phyloP scores from a whole-genome alignment of 139 green algal species.

The Picochlorum sp. region DNA sequence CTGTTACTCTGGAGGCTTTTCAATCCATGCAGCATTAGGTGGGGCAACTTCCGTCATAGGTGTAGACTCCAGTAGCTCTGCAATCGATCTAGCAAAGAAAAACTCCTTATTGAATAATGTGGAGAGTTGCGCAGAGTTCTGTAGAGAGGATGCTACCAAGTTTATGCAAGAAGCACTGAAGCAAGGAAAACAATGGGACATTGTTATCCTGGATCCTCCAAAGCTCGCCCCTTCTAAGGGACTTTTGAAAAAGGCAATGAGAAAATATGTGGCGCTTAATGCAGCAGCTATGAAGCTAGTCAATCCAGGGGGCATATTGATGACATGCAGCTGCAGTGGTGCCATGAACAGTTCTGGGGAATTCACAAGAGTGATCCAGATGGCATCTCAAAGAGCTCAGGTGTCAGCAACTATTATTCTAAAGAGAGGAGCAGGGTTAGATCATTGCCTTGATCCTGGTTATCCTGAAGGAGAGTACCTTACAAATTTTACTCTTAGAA shows the following conservation, averaged over 20 bases:
- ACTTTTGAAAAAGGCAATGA: conserved; percentile 19
- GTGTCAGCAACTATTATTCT: conserved; percentile 48
- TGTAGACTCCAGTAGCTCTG: conserved; percentile 57
- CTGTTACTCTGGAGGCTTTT: conserved; percentile 74
- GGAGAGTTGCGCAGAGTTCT: conserved; percentile 28
- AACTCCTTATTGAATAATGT: conserved; percentile 75
- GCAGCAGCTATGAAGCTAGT: conserved; percentile 48
- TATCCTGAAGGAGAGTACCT: conserved; percentile 82
- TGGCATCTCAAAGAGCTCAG: conserved; percentile 15
- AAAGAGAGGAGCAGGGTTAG: conserved; percentile 41
- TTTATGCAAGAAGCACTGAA: conserved; percentile 45
- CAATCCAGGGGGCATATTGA: conserved; percentile 68
- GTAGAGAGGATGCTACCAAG: conserved; percentile 41
- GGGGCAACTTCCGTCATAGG: conserved; percentile 31
- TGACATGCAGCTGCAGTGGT: conserved; percentile 87
- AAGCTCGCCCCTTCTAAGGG: conserved; percentile 81
- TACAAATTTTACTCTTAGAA: conserved; percentile 50
- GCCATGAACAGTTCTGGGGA: conserved; percentile 60
- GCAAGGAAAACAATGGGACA: conserved; percentile 45
- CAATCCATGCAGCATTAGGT: conserved; percentile 32
- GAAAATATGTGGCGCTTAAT: conserved; percentile 57
- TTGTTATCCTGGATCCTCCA: conserved; percentile 90
- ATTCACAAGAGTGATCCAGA: conserved; percentile 38
- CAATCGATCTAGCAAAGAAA: conserved; percentile 46
- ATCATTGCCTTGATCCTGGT: conserved; percentile 57